Percentiles rank a stretch among this genome's conserved stretches.
Conservation (phyloP, 2,329 filamentous ascomycete genomes). For the Periconia sp. region DNA sequence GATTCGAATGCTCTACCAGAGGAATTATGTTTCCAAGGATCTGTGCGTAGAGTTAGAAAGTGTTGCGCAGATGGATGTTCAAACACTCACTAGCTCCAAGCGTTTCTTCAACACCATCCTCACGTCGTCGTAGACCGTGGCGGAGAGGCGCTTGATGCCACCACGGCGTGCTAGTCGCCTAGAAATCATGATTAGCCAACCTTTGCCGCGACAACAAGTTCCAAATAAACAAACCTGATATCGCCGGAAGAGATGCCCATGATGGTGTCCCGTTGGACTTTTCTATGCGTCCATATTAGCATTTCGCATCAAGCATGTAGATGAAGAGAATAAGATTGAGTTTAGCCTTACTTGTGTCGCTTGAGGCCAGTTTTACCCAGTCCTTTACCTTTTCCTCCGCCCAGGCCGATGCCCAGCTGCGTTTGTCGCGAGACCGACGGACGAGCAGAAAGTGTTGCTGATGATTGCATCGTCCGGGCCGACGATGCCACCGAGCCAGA, state of each 20-base stretch:
- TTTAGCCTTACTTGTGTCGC: conserved; percentile 27
- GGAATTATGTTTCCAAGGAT: conserved; percentile 26
- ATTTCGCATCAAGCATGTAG: not conserved
- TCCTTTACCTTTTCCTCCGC: conserved; percentile 23
- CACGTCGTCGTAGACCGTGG: conserved; percentile 63
- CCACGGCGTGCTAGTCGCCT: conserved; percentile 73
- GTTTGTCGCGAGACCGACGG: conserved; percentile 11
- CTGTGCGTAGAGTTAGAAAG: conserved; percentile 11
- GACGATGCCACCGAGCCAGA: not conserved
- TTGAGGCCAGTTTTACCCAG: conserved; percentile 22
- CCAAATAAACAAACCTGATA: conserved; percentile 31
- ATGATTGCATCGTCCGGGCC: not conserved
- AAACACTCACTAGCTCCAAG: conserved; percentile 42
- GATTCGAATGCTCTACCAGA: conserved; percentile 26
- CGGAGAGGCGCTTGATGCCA: conserved; percentile 74
- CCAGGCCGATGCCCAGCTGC: conserved; percentile 20
- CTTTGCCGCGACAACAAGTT: not conserved
- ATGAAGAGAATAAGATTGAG: too few species aligned
- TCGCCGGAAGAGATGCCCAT: conserved; percentile 37
- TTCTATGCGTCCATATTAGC: conserved; percentile 22
- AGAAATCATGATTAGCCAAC: conserved; percentile 9
- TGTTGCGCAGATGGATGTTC: not conserved
- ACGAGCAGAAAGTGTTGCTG: not conserved
- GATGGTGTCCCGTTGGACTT: conserved; percentile 35
- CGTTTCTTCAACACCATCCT: conserved; percentile 55